phyloP scores from a whole-genome alignment of 2,329 filamentous ascomycete genomes.

The Pseudocercospora vitis region DNA sequence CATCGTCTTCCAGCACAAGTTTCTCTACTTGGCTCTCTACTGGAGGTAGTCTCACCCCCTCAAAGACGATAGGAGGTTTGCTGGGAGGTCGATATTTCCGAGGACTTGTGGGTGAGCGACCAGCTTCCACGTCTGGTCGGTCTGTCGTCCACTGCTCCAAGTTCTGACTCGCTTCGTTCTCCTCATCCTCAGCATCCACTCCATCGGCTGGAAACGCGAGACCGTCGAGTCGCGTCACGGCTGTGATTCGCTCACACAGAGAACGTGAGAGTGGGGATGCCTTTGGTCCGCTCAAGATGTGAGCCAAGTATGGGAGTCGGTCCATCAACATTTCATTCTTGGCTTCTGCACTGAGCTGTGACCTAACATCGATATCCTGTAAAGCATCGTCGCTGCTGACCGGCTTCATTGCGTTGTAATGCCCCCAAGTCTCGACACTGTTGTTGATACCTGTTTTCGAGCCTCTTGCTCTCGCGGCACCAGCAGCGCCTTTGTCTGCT shows the following conservation, averaged over 20 bases:
- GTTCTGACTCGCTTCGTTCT: constrained; percentile 22
- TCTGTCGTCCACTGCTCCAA: constrained; percentile 46
- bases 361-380: not conserved
- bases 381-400: not conserved
- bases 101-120: constrained; percentile 10
- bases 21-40: constrained; percentile 36
- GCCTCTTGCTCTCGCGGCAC: constrained; percentile 42
- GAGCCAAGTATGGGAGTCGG: constrained; percentile 79
- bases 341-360: constrained; percentile 45
- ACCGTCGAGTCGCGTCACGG: constrained; percentile 59
- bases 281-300: constrained; percentile 52
- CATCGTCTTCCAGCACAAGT: constrained; percentile 49
- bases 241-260: constrained; percentile 65
- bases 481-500: constrained; percentile 45
- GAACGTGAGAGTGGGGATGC: constrained; percentile 24
- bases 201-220: constrained; percentile 22
- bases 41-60: constrained; percentile 24
- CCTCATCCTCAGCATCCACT: constrained; percentile 35
- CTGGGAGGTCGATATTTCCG: constrained; percentile 16
- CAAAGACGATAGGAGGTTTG: constrained; percentile 20
- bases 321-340: constrained; percentile 77
- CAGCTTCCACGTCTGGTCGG: constrained; percentile 33
- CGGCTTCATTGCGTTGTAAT: constrained; percentile 15
- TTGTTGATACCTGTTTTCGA: not conserved
- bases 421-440: constrained; percentile 31